phyloP scores from a whole-genome alignment of 306 rosid species.

The Sicyos edulis region DNA sequence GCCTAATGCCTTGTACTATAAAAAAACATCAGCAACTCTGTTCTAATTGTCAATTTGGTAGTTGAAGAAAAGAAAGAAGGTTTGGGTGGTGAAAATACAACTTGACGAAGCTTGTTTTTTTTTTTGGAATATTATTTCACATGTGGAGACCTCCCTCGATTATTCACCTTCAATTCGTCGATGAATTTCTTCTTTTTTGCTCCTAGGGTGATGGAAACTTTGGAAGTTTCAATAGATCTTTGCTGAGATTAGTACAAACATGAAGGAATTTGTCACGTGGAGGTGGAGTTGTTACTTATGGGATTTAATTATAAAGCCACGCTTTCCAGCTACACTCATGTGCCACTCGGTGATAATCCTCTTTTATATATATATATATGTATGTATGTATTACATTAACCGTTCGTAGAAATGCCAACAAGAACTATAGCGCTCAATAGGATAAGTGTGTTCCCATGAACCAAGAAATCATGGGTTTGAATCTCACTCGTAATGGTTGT shows the following conservation, averaged over 20 bases:
- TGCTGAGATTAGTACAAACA: background rate
- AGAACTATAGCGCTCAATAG: too few species aligned
- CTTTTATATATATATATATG: too few species aligned
- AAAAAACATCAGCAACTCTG: background rate
- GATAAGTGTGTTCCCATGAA: too few species aligned
- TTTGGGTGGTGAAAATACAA: background rate
- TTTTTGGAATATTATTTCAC: background rate
- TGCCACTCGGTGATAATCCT: background rate
- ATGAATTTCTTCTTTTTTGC: background rate
- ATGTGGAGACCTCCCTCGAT: background rate
- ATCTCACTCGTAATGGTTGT: too few species aligned
- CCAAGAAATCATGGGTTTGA: too few species aligned
- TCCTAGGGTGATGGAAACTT: background rate
- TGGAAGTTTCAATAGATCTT: background rate
- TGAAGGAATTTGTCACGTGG: background rate
- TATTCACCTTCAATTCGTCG: background rate
- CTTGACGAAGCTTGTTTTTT: background rate
- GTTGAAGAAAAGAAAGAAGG: constrained; percentile 3
- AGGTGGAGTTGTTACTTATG: background rate
- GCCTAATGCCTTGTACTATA: background rate
- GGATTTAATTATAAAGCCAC: background rate
- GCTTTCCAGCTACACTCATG: background rate
- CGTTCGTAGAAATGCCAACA: too few species aligned
- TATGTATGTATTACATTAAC: too few species aligned
- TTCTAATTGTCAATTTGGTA: background rate